phyloP scores from a whole-genome alignment of 2,329 filamentous ascomycete genomes.

The Aaosphaeria pasadenensis region DNA sequence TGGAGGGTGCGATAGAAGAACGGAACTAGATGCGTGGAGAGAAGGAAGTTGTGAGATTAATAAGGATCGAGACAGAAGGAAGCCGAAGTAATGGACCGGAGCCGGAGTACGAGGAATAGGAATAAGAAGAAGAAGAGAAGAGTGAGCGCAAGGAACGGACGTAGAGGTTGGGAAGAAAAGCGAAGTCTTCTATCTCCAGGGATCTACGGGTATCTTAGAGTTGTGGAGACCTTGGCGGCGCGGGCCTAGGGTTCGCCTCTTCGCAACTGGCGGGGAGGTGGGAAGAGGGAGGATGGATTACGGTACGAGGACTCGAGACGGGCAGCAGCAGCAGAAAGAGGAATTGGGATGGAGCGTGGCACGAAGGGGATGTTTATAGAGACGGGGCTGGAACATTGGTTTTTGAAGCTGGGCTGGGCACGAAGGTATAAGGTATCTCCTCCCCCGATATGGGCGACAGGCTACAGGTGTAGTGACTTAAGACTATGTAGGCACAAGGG shows the following conservation, averaged over 20 bases:
- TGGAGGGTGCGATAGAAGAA: not conserved
- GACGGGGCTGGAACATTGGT: too few species aligned
- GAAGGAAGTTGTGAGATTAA: not conserved
- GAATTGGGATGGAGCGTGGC: too few species aligned
- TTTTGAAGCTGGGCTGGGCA: too few species aligned
- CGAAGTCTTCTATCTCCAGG: slow-evolving; percentile 16
- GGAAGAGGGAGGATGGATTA: too few species aligned
- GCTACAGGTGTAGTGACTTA: too few species aligned
- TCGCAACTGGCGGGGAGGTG: too few species aligned
- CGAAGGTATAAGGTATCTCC: too few species aligned
- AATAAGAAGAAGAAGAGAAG: slow-evolving; percentile 4
- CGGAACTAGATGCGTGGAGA: not conserved
- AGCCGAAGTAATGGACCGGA: not conserved
- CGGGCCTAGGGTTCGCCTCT: not conserved
- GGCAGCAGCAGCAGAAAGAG: too few species aligned
- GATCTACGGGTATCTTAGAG: slow-evolving; percentile 22
- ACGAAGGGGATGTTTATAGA: too few species aligned
- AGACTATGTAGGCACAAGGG: too few species aligned
- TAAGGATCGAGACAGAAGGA: not conserved
- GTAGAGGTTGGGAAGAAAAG: slow-evolving; percentile 16
- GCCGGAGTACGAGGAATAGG: not conserved
- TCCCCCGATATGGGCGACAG: too few species aligned
- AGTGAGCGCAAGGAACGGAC: slow-evolving; percentile 22
- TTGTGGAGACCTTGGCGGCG: not conserved
- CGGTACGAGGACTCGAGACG: too few species aligned